Evolutionary conservation across 495 filamentous ascomycete species (phyloP).

Genomic region (Corynascus novoguineensis): DNA sequence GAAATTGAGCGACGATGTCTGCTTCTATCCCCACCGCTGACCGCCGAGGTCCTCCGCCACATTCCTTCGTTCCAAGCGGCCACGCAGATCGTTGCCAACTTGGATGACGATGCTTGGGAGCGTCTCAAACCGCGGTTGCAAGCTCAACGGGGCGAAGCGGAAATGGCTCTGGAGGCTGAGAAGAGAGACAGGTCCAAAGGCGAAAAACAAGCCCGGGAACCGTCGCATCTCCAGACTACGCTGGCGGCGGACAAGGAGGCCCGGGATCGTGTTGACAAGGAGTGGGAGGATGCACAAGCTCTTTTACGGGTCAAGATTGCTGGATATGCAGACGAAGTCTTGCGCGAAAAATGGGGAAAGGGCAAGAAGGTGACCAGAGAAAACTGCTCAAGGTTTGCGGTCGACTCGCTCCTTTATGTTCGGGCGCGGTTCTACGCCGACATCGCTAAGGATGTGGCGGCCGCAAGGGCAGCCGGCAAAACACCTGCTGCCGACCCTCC

Average conservation of each 20-base stretch:
- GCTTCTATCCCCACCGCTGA: conserved; percentile 56
- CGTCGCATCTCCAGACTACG: conserved; percentile 23
- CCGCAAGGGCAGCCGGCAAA: conserved; percentile 39
- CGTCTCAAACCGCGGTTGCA: conserved; percentile 59
- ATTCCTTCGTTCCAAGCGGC: conserved; percentile 68
- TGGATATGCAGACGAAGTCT: conserved; percentile 58
- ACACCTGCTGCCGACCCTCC: conserved; percentile 40
- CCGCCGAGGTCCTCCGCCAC: conserved; percentile 51
- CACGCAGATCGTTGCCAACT: conserved; percentile 55
- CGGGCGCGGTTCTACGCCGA: conserved; percentile 57
- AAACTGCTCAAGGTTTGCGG: conserved; percentile 58
- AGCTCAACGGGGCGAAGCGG: conserved; percentile 54
- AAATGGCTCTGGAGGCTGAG: conserved; percentile 47
- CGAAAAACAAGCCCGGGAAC: conserved; percentile 34
- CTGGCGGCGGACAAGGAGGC: conserved; percentile 44
- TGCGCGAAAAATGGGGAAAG: conserved; percentile 52
- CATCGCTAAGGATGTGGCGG: conserved; percentile 45
- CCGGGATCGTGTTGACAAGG: conserved; percentile 55
- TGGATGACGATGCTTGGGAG: conserved; percentile 62
- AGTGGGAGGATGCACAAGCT: conserved; percentile 63
- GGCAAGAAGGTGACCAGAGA: conserved; percentile 53
- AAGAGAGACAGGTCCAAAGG: conserved; percentile 34
- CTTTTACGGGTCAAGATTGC: conserved; percentile 56
- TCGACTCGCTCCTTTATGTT: conserved; percentile 58
- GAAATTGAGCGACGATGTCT: conserved; percentile 66